phyloP scores from a whole-genome alignment of 1,284 basidiomycete species.

The Polyporus tsugae region DNA sequence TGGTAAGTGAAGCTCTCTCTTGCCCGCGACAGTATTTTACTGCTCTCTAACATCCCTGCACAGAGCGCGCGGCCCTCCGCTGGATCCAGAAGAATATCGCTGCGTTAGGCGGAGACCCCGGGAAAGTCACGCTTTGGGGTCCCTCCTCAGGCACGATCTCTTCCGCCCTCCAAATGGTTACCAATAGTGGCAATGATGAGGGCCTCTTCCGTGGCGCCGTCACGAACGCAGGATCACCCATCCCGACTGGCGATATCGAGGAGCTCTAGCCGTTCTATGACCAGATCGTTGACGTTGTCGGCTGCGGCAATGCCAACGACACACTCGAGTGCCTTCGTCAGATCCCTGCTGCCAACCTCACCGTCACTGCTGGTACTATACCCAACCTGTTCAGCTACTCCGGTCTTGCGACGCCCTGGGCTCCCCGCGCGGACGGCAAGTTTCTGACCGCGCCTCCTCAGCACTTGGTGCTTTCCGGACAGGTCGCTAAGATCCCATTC shows the following conservation, averaged over 20 bases:
- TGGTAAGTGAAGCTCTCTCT: not conserved
- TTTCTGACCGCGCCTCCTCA: conserved; percentile 42
- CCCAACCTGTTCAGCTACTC: conserved; percentile 16
- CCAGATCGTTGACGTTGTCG: conserved; percentile 40
- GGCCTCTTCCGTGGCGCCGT: conserved; percentile 47
- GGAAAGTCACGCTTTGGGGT: conserved; percentile 41
- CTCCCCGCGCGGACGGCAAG: conserved; percentile 46
- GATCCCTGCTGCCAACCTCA: conserved; percentile 49
- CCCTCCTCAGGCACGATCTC: conserved; percentile 51
- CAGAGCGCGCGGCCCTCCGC: not conserved
- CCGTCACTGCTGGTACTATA: not conserved
- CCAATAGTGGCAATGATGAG: conserved; percentile 42
- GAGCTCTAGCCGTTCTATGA: conserved; percentile 46
- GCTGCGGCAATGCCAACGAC: conserved; percentile 43
- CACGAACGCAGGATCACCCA: conserved; percentile 47
- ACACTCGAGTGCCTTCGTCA: conserved; percentile 52
- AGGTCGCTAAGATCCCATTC: conserved; percentile 24
- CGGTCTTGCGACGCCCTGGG: conserved; percentile 38
- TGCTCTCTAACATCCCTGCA: not conserved
- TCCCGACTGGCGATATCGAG: conserved; percentile 41
- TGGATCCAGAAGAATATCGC: not conserved
- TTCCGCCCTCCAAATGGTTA: conserved; percentile 44
- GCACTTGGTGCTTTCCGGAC: conserved; percentile 34
- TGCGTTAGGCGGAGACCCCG: not conserved
- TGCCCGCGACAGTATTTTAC: not conserved